Evolutionary conservation across 768 basidiomycete genomes (phyloP).

Genomic region (Panaeolus cyanescens): DNA sequence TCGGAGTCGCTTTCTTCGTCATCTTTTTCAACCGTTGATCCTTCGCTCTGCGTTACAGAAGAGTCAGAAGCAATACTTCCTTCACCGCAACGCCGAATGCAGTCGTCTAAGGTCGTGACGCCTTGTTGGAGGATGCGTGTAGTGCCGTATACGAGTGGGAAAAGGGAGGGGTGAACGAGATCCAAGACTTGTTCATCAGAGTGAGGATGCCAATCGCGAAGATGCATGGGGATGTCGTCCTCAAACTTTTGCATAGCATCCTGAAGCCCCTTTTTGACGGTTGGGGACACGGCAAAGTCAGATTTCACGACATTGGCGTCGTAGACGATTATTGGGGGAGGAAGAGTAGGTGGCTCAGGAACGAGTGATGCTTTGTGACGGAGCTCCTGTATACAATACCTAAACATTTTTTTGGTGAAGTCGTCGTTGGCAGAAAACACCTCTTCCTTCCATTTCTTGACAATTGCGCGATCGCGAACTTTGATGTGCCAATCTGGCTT

Average conservation of each 20-base stretch:
- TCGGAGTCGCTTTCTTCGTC: too few species aligned
- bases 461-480: conserved; percentile 25
- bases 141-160: conserved; percentile 37
- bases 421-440: conserved; percentile 14
- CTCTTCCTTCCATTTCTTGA: conserved; percentile 28
- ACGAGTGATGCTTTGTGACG: conserved; percentile 19
- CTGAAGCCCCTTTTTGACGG: conserved; percentile 25
- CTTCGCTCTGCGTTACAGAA: too few species aligned
- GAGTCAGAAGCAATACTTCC: conserved; percentile 18
- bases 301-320: conserved; percentile 32
- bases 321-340: conserved; percentile 22
- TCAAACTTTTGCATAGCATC: conserved; percentile 32
- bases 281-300: conserved; percentile 29
- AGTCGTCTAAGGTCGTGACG: conserved; percentile 21
- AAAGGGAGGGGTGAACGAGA: conserved; percentile 48
- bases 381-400: conserved; percentile 28
- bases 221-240: conserved; percentile 29
- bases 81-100: conserved; percentile 23
- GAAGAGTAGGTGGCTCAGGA: neutral
- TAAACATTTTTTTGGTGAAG: conserved; percentile 24
- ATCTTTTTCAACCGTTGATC: neutral
- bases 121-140: conserved; percentile 23
- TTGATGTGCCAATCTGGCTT: conserved; percentile 34
- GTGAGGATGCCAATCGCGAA: conserved; percentile 49
- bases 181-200: conserved; percentile 45